phyloP scores from a whole-genome alignment of 805 yeast genomes.

The Kodamaea restingae region DNA sequence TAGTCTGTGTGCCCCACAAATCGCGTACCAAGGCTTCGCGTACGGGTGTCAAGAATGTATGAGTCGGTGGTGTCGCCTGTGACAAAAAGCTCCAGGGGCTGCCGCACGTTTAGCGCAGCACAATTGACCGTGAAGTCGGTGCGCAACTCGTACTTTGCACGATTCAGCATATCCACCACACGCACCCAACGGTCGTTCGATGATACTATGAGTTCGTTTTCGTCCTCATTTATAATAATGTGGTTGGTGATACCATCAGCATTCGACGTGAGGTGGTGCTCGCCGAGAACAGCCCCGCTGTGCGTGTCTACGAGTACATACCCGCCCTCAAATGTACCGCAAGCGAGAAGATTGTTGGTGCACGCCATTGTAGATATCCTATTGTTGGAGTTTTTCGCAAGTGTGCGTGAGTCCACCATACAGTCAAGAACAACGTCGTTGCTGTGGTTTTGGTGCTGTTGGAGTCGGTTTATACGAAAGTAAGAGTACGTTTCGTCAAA shows the following conservation, averaged over 20 bases:
- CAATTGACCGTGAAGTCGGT: constrained; percentile 47
- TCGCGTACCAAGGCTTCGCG: constrained; percentile 10
- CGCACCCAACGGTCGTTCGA: constrained; percentile 48
- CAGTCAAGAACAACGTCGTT: constrained; percentile 24
- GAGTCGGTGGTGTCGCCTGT: constrained; percentile 49
- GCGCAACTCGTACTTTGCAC: constrained; percentile 15
- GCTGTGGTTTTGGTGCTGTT: constrained; percentile 18
- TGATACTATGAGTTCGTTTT: constrained; percentile 39
- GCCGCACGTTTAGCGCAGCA: constrained; percentile 37
- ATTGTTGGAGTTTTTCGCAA: constrained; percentile 28
- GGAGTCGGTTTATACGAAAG: constrained; percentile 33
- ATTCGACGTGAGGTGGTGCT: constrained; percentile 38
- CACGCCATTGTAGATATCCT: constrained; percentile 48
- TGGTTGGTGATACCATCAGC: constrained; percentile 53
- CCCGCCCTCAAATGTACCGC: constrained; percentile 56
- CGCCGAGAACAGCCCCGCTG: constrained; percentile 21
- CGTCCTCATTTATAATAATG: constrained; percentile 30
- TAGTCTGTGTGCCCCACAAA: constrained; percentile 50
- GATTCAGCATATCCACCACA: constrained; percentile 31
- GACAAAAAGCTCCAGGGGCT: constrained; percentile 37
- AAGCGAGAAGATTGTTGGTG: constrained; percentile 37
- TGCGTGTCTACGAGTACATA: constrained; percentile 35
- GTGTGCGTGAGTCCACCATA: constrained; percentile 32
- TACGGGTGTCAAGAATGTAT: constrained; percentile 43
- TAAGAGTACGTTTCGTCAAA: constrained; percentile 27